Conservation (phyloP, 139 green algal genomes). For the Penium margaritaceum region DNA sequence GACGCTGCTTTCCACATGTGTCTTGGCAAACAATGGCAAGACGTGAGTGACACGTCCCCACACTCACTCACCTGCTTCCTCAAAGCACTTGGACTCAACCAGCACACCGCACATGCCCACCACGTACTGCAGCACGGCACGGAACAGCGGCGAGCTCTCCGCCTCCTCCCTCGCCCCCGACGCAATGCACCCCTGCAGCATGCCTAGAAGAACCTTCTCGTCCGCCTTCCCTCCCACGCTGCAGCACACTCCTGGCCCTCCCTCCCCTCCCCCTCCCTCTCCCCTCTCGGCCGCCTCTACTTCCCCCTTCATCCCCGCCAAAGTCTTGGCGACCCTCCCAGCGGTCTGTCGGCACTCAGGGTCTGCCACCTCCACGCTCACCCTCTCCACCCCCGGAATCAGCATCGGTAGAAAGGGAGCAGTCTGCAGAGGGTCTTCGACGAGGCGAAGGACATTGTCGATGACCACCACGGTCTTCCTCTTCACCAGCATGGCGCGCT, state of each 20-base stretch:
- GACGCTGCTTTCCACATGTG: too few species aligned
- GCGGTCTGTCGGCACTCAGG: constrained; percentile 47
- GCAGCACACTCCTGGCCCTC: too few species aligned
- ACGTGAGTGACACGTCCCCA: too few species aligned
- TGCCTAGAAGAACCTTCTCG: too few species aligned
- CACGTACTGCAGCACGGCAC: constrained; percentile 21
- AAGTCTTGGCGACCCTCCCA: constrained; percentile 36
- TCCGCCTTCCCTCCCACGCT: too few species aligned
- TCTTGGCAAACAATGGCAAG: too few species aligned
- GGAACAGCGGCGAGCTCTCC: constrained; percentile 17
- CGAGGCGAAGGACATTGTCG: constrained; percentile 51
- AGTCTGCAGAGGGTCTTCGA: constrained; percentile 44
- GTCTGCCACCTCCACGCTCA: constrained; percentile 45
- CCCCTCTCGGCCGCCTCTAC: too few species aligned
- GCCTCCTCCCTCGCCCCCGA: constrained; percentile 21
- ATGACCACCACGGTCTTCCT: constrained; percentile 50
- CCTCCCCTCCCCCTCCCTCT: too few species aligned
- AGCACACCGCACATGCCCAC: constrained; percentile 17
- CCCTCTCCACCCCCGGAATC: constrained; percentile 41
- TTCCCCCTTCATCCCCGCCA: constrained; percentile 18
- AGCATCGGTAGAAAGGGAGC: constrained; percentile 48
- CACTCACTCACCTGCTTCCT: too few species aligned
- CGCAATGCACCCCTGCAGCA: constrained; percentile 7
- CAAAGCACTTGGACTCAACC: constrained; percentile 17
- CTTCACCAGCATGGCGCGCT: constrained; percentile 42